Evolutionary conservation across 352 stramenopile genomes (phyloP).

Genomic region (Phytophthora pluvialis): DNA sequence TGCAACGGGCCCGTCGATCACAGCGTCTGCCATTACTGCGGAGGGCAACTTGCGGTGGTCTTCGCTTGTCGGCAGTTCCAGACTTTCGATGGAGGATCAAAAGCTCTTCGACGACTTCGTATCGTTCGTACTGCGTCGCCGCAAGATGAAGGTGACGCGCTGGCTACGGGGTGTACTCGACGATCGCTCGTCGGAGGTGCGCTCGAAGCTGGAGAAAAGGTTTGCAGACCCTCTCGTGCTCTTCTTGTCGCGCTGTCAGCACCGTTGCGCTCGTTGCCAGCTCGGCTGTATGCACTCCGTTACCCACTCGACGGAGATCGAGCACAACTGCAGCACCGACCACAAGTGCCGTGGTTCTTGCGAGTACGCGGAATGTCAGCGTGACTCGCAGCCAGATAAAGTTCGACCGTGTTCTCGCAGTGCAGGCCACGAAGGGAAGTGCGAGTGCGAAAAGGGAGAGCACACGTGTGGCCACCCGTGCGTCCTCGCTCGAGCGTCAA

Average conservation of each 20-base stretch:
- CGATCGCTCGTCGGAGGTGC: not conserved
- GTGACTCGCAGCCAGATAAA: not conserved
- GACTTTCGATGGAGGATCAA: no score
- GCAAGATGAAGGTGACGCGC: not conserved
- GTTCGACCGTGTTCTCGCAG: not conserved
- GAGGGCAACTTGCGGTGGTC: not conserved
- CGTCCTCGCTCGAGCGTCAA: not conserved
- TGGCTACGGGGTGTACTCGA: not conserved
- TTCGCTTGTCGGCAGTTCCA: slow-evolving; percentile 3
- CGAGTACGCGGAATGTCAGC: not conserved
- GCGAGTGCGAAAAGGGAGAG: not conserved
- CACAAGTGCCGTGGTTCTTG: not conserved
- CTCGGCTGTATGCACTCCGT: not conserved
- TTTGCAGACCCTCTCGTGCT: not conserved
- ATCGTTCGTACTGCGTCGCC: not conserved
- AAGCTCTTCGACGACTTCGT: not conserved
- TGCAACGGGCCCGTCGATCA: not conserved
- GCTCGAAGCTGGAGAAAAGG: not conserved
- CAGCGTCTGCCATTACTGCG: not conserved
- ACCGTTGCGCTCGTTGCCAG: not conserved
- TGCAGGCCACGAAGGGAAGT: not conserved
- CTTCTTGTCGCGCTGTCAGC: not conserved
- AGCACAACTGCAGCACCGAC: not conserved
- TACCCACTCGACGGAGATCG: not conserved
- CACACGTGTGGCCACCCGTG: not conserved